phyloP scores from a whole-genome alignment of 768 basidiomycete species.

The Lactarius quietus region DNA sequence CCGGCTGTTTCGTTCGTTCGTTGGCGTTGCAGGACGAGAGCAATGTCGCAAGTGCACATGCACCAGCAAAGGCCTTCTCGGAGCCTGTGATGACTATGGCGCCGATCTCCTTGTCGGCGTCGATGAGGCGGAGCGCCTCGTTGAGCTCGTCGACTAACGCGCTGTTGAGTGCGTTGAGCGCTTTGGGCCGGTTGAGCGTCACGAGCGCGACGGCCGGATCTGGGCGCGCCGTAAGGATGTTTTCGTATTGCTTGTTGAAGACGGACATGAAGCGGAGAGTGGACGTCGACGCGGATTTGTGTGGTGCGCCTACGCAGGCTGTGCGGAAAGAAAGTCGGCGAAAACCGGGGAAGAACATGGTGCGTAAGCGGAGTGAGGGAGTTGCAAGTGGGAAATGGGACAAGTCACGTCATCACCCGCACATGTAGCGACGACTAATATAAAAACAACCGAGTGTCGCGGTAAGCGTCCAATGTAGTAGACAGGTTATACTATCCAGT shows the following conservation, averaged over 20 bases:
- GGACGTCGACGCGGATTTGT: not conserved
- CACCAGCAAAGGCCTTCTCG: slow-evolving; percentile 90
- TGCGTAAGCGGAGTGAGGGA: not conserved
- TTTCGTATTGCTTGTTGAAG: slow-evolving; percentile 44
- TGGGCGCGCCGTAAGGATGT: slow-evolving; percentile 67
- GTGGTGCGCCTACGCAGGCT: not conserved
- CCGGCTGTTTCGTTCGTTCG: slow-evolving; percentile 56
- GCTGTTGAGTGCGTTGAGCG: slow-evolving; percentile 81
- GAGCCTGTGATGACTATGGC: slow-evolving; percentile 93
- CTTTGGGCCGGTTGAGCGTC: slow-evolving; percentile 86
- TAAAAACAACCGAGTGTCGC: too few relatives aligned
- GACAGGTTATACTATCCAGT: too few relatives aligned
- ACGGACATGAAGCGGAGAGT: slow-evolving; percentile 51
- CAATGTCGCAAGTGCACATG: slow-evolving; percentile 31
- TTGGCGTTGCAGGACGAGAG: not conserved
- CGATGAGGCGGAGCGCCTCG: slow-evolving; percentile 51
- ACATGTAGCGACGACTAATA: too few relatives aligned
- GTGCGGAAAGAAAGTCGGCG: slow-evolving; percentile 3
- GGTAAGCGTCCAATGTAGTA: too few relatives aligned
- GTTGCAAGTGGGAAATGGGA: not conserved
- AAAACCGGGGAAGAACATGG: slow-evolving; percentile 1
- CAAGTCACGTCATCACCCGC: not conserved
- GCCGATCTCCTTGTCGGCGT: slow-evolving; percentile 65
- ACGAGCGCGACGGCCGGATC: slow-evolving; percentile 71
- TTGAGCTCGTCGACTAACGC: slow-evolving; percentile 83